Evolutionary conservation across 257 asterid species (phyloP).

Genomic region (Mitragyna speciosa): DNA sequence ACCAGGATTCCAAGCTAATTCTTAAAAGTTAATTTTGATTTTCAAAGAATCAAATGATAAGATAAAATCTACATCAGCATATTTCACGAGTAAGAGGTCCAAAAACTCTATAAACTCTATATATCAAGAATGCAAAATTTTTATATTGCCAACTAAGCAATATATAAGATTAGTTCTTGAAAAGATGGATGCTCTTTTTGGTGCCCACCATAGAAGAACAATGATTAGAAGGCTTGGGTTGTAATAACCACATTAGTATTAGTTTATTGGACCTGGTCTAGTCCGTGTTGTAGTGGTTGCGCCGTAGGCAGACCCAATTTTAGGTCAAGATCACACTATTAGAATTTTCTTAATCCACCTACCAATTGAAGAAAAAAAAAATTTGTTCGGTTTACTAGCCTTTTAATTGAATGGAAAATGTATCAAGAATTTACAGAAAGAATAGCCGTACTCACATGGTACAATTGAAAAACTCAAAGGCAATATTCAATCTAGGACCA

Average conservation of each 20-base stretch:
- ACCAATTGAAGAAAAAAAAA: slow-evolving; percentile 33
- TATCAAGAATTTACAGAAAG: background rate
- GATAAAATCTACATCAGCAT: background rate
- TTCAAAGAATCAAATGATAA: background rate
- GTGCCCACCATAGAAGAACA: slow-evolving; percentile 4
- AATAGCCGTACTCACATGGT: background rate
- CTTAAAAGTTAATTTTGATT: background rate
- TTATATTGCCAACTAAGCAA: background rate
- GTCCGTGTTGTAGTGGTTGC: slow-evolving; percentile 27
- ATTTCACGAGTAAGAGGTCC: too few relatives aligned
- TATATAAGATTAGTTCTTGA: background rate
- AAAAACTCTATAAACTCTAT: background rate
- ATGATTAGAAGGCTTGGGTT: slow-evolving; percentile 30
- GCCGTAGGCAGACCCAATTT: slow-evolving; percentile 21
- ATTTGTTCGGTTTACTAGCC: slow-evolving; percentile 1
- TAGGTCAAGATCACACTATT: slow-evolving; percentile 17
- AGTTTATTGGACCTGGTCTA: slow-evolving; percentile 27
- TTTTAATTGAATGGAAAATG: background rate
- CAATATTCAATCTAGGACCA: background rate
- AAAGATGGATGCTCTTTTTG: slow-evolving; percentile 1
- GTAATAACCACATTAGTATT: background rate
- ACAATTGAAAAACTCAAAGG: background rate
- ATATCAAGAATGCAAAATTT: background rate
- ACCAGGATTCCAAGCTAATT: background rate
- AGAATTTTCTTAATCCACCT: slow-evolving; percentile 33